Conservation (phyloP, 116 monocot species). For the Dioscorea cayenensis region DNA sequence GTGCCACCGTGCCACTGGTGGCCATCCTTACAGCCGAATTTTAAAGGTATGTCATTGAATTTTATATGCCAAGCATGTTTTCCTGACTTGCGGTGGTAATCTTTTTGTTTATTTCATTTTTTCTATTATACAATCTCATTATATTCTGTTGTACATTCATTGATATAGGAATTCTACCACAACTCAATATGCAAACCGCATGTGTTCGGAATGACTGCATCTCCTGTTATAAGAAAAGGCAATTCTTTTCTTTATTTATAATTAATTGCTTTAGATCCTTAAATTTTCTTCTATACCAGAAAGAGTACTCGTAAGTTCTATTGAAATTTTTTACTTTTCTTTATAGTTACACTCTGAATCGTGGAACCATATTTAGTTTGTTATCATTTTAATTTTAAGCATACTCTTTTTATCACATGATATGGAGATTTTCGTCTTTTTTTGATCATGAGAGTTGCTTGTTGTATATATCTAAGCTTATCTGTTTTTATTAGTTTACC, state of each 20-base stretch:
- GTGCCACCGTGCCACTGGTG: conserved; percentile 80
- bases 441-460: too few relatives aligned
- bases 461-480: too few relatives aligned
- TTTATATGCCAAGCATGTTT: not conserved
- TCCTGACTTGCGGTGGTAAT: not conserved
- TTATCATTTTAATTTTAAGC: too few relatives aligned
- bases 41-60: conserved; percentile 57
- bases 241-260: conserved; percentile 13
- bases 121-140: not conserved
- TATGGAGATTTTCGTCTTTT: too few relatives aligned
- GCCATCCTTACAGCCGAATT: conserved; percentile 78
- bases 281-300: too few relatives aligned
- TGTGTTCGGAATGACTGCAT: conserved; percentile 95
- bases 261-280: not conserved
- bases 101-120: not conserved
- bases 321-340: conserved; percentile 1
- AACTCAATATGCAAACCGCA: conserved; percentile 39
- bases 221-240: conserved; percentile 78
- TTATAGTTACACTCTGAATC: not conserved
- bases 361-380: too few relatives aligned
- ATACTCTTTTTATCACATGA: too few relatives aligned
- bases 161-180: conserved; percentile 82
- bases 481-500: too few relatives aligned
- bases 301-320: too few relatives aligned
- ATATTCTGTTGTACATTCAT: not conserved